phyloP scores from a whole-genome alignment of 1,139 yeast genomes.

The Pichia sp. region DNA sequence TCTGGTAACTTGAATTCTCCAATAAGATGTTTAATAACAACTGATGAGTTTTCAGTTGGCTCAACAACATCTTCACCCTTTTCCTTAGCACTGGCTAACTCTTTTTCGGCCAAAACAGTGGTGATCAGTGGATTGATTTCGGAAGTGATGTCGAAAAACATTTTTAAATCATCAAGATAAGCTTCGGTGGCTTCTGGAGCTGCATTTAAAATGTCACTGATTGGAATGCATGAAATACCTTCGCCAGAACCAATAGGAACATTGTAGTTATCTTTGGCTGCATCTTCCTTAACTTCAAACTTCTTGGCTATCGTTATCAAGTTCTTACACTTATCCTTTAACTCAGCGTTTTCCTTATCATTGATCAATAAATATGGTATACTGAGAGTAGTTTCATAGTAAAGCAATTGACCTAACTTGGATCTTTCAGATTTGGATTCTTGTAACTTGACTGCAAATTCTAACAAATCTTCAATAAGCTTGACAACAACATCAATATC shows the following conservation, averaged over 20 bases:
- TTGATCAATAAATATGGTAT: constrained; percentile 67
- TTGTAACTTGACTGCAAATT: constrained; percentile 58
- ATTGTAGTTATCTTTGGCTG: not conserved
- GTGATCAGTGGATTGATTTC: constrained; percentile 20
- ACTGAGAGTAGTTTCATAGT: constrained; percentile 59
- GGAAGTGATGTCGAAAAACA: constrained; percentile 24
- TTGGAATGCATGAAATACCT: not conserved
- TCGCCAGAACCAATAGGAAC: not conserved
- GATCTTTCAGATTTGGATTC: constrained; percentile 37
- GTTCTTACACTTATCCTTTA: constrained; percentile 41
- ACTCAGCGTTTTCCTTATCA: constrained; percentile 35
- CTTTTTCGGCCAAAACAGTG: constrained; percentile 14
- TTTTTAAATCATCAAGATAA: constrained; percentile 25
- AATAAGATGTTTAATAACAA: constrained; percentile 36
- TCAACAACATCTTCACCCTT: constrained; percentile 17
- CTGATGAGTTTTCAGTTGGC: not conserved
- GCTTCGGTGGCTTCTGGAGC: constrained; percentile 11
- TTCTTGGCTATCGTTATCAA: constrained; percentile 45
- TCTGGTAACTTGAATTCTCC: constrained; percentile 50
- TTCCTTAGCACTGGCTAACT: constrained; percentile 1
- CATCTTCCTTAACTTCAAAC: constrained; percentile 31
- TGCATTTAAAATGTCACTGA: constrained; percentile 5
- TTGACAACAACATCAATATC: constrained; percentile 45
- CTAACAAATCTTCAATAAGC: constrained; percentile 55
- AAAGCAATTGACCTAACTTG: constrained; percentile 69